Evolutionary conservation across 2,329 filamentous ascomycete species (phyloP).

Genomic region (Venturia oleaginea): DNA sequence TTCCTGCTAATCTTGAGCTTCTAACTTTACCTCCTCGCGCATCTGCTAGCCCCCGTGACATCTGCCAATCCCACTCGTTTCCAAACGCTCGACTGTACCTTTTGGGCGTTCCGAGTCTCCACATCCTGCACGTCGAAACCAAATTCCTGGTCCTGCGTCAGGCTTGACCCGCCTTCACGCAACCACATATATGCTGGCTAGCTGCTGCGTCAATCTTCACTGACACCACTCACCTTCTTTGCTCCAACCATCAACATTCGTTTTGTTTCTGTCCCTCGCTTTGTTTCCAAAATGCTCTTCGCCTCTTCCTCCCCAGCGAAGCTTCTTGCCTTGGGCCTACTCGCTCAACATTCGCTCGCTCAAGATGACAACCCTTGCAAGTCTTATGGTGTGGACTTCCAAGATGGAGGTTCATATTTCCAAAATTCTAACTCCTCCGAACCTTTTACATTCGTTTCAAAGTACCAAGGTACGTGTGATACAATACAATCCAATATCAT

Average conservation of each 20-base stretch:
- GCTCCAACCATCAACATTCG: not conserved
- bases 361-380: slow-evolving; percentile 21
- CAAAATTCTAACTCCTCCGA: slow-evolving; percentile 35
- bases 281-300: slow-evolving; percentile 4
- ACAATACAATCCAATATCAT: not conserved
- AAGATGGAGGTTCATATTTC: slow-evolving; percentile 36
- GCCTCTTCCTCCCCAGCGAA: slow-evolving; percentile 11
- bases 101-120: not conserved
- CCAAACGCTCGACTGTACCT: not conserved
- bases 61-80: not conserved
- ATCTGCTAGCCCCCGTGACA: not conserved
- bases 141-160: not conserved
- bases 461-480: slow-evolving; percentile 32
- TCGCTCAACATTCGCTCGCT: slow-evolving; percentile 15
- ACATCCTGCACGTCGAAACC: not conserved
- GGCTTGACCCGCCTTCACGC: not conserved
- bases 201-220: not conserved
- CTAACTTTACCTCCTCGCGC: not conserved
- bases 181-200: not conserved
- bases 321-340: slow-evolving; percentile 16
- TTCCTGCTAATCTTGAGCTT: not conserved
- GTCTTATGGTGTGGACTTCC: slow-evolving; percentile 34
- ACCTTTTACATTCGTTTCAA: slow-evolving; percentile 34
- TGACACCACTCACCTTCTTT: not conserved
- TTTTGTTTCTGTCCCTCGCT: not conserved